Conservation (phyloP, 139 green algal species). For the Volvox africanus region DNA sequence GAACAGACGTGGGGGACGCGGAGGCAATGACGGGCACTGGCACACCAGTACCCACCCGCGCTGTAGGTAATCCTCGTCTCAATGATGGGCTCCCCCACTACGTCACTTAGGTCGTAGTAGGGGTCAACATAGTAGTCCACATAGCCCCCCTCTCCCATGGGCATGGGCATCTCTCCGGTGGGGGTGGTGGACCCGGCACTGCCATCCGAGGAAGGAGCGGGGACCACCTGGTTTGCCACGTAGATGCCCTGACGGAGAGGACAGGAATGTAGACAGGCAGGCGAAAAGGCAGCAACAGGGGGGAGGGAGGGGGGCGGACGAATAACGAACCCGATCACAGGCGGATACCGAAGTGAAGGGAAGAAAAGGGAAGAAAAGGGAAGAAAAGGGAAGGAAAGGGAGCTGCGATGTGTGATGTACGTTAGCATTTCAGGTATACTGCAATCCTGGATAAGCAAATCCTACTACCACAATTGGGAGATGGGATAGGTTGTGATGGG, state of each 20-base stretch:
- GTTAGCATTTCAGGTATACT: no score
- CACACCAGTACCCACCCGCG: conserved; percentile 59
- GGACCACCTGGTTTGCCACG: conserved; percentile 86
- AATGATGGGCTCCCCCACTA: conserved; percentile 51
- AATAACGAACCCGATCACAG: no score
- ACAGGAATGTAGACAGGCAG: background rate
- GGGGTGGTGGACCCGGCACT: background rate
- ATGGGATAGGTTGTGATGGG: no score
- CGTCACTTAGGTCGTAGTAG: conserved; percentile 55
- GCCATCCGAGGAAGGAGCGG: background rate
- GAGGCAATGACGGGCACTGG: background rate
- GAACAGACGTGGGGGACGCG: background rate
- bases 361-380: background rate
- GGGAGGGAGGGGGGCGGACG: background rate
- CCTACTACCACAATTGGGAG: no score
- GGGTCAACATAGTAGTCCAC: background rate
- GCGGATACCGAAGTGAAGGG: background rate
- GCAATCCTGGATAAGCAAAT: no score
- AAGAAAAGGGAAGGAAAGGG: background rate
- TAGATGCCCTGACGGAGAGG: conserved; percentile 77
- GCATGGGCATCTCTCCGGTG: background rate
- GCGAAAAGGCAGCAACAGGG: background rate
- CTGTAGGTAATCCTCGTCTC: conserved; percentile 87
- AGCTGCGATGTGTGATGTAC: background rate
- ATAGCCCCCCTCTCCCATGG: background rate